Evolutionary conservation across 352 stramenopile genomes (phyloP).

Genomic region (Phytophthora syringae): DNA sequence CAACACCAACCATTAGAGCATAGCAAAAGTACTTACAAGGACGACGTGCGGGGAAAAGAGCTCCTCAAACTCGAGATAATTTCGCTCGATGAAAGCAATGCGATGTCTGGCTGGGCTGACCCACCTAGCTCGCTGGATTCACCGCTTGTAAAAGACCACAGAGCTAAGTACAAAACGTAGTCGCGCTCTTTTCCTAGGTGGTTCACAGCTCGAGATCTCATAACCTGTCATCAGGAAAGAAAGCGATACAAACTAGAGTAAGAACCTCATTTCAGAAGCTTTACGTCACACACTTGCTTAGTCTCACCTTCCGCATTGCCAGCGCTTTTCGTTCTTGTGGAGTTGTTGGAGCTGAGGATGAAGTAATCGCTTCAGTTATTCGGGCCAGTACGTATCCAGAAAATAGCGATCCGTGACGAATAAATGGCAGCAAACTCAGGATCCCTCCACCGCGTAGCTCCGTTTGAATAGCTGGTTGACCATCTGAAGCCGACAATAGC

Average conservation of each 20-base stretch:
- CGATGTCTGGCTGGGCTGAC: constrained; percentile 9
- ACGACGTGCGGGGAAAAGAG: constrained; percentile 28
- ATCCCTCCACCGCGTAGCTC: constrained; percentile 71
- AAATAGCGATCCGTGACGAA: constrained; percentile 73
- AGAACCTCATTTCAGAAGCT: background rate
- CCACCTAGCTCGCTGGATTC: constrained; percentile 10
- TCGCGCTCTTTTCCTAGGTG: constrained; percentile 74
- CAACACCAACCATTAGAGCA: background rate
- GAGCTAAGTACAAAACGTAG: constrained; percentile 64
- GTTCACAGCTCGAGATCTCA: constrained; percentile 63
- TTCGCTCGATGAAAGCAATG: constrained; percentile 38
- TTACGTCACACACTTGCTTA: background rate
- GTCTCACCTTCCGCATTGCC: constrained; percentile 62
- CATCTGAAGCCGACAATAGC: constrained; percentile 46
- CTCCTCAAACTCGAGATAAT: constrained; percentile 29
- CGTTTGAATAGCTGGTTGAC: constrained; percentile 68
- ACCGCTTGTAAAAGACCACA: constrained; percentile 39
- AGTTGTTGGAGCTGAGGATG: constrained; percentile 41
- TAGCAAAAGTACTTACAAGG: constrained; percentile 31
- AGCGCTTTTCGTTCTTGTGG: constrained; percentile 61
- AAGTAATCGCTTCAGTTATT: constrained; percentile 48
- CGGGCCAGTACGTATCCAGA: constrained; percentile 57
- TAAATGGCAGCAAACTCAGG: constrained; percentile 76
- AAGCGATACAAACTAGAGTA: background rate
- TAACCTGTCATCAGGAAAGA: constrained; percentile 45